A percentile compares a stretch with the other conserved stretches of the same genome.
These are phyloP conservation scores for Globisporangium canariense DNA, from an alignment of 352 stramenopile genomes.

Conservation along the genomic window DNA sequence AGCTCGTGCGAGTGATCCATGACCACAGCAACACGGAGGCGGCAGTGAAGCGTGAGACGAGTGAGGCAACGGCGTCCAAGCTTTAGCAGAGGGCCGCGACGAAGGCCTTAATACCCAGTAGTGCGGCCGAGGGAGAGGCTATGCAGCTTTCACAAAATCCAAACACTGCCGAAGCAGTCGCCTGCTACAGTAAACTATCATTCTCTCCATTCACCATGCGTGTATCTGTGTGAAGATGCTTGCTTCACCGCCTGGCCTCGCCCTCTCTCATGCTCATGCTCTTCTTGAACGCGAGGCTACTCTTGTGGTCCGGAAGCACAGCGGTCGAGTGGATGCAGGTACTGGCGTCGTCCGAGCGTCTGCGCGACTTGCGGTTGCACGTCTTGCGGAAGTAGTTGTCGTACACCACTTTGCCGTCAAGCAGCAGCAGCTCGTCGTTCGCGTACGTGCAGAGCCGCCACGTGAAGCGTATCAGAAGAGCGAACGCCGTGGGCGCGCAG, in stretches of 20 bases:
- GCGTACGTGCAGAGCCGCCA: conserved; percentile 11
- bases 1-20: conserved; percentile 36
- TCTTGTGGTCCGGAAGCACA: neutral
- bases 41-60: too few species aligned
- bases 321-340: neutral
- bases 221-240: neutral
- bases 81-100: neutral
- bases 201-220: neutral
- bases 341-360: neutral
- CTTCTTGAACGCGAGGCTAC: neutral
- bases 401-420: conserved; percentile 5
- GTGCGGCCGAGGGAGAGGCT: too few species aligned
- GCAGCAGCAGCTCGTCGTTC: conserved; percentile 2
- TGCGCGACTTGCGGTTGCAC: neutral
- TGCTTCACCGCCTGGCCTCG: neutral
- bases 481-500: conserved; percentile 11
- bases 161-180: too few species aligned
- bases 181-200: too few species aligned
- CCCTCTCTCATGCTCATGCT: conserved; percentile 1
- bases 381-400: conserved; percentile 8
- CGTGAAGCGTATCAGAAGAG: conserved; percentile 9
- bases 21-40: neutral
- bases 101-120: too few species aligned
- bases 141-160: too few species aligned
- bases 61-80: neutral